Evolutionary conservation across 306 rosid species (phyloP).

Genomic region (Lupinus albus): DNA sequence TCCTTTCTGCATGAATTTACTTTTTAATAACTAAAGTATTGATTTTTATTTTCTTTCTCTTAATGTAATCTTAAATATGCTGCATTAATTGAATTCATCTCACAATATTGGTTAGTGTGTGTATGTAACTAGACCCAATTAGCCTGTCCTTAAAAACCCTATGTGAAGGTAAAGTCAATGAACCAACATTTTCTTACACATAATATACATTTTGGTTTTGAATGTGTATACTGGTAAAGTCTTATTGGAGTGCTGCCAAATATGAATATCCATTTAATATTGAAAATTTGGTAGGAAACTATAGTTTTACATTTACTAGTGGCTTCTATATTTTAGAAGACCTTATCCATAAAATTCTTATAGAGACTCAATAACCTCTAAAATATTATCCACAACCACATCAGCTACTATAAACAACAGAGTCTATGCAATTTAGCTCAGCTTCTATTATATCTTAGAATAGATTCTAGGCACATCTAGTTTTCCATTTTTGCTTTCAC

Average conservation of each 20-base stretch:
- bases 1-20: no score
- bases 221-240: not conserved
- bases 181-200: no score
- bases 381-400: slow-evolving; percentile 38
- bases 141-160: not conserved
- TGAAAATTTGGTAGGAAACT: not conserved
- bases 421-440: no score
- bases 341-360: slow-evolving; percentile 34
- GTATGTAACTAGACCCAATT: not conserved
- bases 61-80: no score
- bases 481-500: not conserved
- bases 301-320: not conserved
- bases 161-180: no score
- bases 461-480: not conserved
- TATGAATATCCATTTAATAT: not conserved
- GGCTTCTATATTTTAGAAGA: not conserved
- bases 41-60: no score
- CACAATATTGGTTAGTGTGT: not conserved
- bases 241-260: not conserved
- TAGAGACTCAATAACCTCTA: slow-evolving; percentile 23
- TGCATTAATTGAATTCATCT: no score
- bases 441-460: not conserved
- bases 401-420: not conserved
- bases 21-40: no score
- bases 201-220: no score